Evolutionary conservation across 768 basidiomycete species (phyloP).

Genomic region (Tricholoma flavovirens): DNA sequence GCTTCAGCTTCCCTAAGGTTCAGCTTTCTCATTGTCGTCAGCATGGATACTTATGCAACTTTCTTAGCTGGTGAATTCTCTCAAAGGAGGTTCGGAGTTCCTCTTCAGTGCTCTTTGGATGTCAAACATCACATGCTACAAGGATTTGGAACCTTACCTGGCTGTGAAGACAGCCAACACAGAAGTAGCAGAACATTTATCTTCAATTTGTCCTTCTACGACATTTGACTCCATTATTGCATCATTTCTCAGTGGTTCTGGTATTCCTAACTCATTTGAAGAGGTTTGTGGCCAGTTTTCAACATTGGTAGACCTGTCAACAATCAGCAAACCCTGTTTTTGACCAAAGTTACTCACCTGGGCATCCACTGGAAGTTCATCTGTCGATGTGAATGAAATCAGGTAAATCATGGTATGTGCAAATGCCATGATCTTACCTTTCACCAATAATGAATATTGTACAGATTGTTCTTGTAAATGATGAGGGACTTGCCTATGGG

Average conservation of each 20-base stretch:
- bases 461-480: too few relatives aligned
- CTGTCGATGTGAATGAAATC: background rate
- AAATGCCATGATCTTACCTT: too few relatives aligned
- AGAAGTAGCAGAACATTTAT: background rate
- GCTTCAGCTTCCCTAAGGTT: too few relatives aligned
- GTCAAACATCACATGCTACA: constrained; percentile 2
- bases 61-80: too few relatives aligned
- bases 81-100: too few relatives aligned
- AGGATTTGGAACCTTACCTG: background rate
- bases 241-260: too few relatives aligned
- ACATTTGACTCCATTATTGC: background rate
- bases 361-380: constrained; percentile 3
- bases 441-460: too few relatives aligned
- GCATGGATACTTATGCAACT: too few relatives aligned
- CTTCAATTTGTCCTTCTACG: background rate
- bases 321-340: background rate
- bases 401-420: background rate
- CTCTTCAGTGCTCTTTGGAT: too few relatives aligned
- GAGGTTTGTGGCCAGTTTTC: constrained; percentile 1
- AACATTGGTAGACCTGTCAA: too few relatives aligned
- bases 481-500: too few relatives aligned
- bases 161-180: background rate
- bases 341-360: constrained; percentile 2
- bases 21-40: too few relatives aligned
- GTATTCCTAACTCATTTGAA: background rate